phyloP scores from a whole-genome alignment of 2,329 filamentous ascomycete genomes.

The Niveomyces coronatus region DNA sequence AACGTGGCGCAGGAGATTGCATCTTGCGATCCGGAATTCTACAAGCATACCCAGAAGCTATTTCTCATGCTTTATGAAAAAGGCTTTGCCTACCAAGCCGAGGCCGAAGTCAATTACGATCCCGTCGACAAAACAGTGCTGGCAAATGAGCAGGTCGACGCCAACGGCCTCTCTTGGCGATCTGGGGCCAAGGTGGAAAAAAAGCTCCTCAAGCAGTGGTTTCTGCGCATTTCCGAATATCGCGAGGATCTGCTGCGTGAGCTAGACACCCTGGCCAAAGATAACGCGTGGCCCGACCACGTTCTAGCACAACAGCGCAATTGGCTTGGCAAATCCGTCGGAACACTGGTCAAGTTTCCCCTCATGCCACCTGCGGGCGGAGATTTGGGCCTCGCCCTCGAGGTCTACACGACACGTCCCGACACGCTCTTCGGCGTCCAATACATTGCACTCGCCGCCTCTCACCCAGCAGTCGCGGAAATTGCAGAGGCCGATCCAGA shows the following conservation, averaged over 20 bases:
- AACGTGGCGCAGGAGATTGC: constrained; percentile 54
- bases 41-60: constrained; percentile 79
- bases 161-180: constrained; percentile 75
- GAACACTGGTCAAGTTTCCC: constrained; percentile 62
- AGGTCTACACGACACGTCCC: constrained; percentile 75
- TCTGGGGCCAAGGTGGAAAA: constrained; percentile 79
- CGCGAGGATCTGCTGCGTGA: constrained; percentile 63
- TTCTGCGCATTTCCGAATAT: constrained; percentile 73
- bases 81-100: constrained; percentile 71
- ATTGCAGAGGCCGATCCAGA: constrained; percentile 49
- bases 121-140: constrained; percentile 82
- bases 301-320: constrained; percentile 77
- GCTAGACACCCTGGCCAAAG: constrained; percentile 52
- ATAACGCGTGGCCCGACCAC: constrained; percentile 68
- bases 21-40: constrained; percentile 77
- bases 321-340: constrained; percentile 74
- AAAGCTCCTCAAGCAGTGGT: constrained; percentile 76
- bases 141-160: constrained; percentile 88
- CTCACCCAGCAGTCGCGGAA: constrained; percentile 56
- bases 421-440: constrained; percentile 84
- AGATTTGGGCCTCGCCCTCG: constrained; percentile 38
- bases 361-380: constrained; percentile 37
- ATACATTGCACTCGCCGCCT: constrained; percentile 68
- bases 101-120: constrained; percentile 83
- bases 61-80: constrained; percentile 68